A percentile compares a stretch with the other conserved stretches of the same genome.
Evolutionary conservation across 306 rosid genomes (phyloP).

Genomic region (Gastrolobium bilobum): DNA sequence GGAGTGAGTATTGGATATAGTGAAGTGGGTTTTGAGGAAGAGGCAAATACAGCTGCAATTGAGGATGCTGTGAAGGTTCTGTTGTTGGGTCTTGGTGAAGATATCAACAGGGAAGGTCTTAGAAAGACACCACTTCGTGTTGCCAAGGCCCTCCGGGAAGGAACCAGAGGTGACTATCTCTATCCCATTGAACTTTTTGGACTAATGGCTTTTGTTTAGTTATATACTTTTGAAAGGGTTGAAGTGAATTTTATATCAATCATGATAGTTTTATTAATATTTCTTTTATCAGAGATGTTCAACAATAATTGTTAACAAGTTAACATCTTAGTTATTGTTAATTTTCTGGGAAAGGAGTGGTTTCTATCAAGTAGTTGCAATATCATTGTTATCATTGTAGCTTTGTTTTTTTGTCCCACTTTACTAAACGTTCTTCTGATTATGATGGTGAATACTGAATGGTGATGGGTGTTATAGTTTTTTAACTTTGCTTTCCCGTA

Average conservation of each 20-base stretch:
- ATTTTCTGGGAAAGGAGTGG: background rate
- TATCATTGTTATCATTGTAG: background rate
- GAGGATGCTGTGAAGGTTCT: slow-evolving; percentile 82
- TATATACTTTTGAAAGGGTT: background rate
- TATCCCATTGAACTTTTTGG: slow-evolving; percentile 15
- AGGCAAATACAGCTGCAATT: slow-evolving; percentile 63
- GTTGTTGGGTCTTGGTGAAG: slow-evolving; percentile 83
- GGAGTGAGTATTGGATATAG: slow-evolving; percentile 57
- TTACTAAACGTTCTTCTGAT: background rate
- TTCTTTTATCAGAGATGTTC: slow-evolving; percentile 33
- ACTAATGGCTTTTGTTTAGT: background rate
- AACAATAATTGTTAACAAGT: background rate
- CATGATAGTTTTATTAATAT: background rate
- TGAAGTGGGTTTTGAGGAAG: slow-evolving; percentile 62
- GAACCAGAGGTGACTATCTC: slow-evolving; percentile 77
- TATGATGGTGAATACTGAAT: background rate
- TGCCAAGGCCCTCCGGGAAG: slow-evolving; percentile 89
- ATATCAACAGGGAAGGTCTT: slow-evolving; percentile 85
- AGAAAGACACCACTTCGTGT: slow-evolving; percentile 90
- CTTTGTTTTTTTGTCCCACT: background rate
- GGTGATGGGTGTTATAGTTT: background rate
- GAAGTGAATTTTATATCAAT: background rate
- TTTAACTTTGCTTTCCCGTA: background rate
- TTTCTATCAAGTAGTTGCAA: background rate
- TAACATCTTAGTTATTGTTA: background rate